Percentiles rank a stretch among this genome's conserved stretches.
phyloP scores from a whole-genome alignment of 2,329 filamentous ascomycete genomes.

The Macrophomina pseudophaseolina region DNA sequence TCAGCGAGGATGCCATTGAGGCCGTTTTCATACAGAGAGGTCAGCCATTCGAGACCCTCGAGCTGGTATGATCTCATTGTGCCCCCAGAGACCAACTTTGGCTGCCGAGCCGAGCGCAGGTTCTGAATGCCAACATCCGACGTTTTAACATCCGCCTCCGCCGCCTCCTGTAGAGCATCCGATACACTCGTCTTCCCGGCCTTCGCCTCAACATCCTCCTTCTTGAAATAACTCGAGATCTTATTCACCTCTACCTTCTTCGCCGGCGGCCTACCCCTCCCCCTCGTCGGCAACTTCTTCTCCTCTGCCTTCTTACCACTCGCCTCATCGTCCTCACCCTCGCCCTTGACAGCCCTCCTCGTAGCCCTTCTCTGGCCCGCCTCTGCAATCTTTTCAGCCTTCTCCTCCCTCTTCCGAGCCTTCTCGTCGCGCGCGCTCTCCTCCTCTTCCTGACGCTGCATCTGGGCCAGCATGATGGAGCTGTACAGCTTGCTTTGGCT shows the following conservation, averaged over 20 bases:
- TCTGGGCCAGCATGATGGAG: slow-evolving; percentile 58
- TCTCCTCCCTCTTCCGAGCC: slow-evolving; percentile 51
- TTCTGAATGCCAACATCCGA: slow-evolving; percentile 69
- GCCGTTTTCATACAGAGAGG: slow-evolving; percentile 81
- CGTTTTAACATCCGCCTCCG: slow-evolving; percentile 62
- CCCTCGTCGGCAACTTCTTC: slow-evolving; percentile 24
- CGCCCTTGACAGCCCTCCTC: slow-evolving; percentile 36
- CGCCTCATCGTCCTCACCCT: slow-evolving; percentile 32
- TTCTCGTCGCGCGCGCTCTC: slow-evolving; percentile 53
- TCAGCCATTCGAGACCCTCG: slow-evolving; percentile 93
- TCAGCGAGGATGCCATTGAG: slow-evolving; percentile 91
- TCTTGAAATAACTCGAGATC: slow-evolving; percentile 66
- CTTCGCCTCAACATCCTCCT: slow-evolving; percentile 60
- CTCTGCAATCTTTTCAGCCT: slow-evolving; percentile 53
- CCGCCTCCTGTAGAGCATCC: slow-evolving; percentile 63
- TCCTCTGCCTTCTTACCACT: slow-evolving; percentile 27
- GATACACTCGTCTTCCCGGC: slow-evolving; percentile 60
- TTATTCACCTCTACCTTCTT: slow-evolving; percentile 46
- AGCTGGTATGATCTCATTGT: slow-evolving; percentile 94
- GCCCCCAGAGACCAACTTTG: slow-evolving; percentile 81
- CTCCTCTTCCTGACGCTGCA: slow-evolving; percentile 57
- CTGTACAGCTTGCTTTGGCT: slow-evolving; percentile 60
- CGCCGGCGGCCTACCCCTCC: slow-evolving; percentile 39
- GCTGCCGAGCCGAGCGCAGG: slow-evolving; percentile 82
- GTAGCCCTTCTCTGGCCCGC: slow-evolving; percentile 54